Percentiles rank a stretch among this genome's conserved stretches.
These are phyloP conservation scores for Lycium barbarum DNA, from an alignment of 257 asterid species.

Conservation along the genomic window DNA sequence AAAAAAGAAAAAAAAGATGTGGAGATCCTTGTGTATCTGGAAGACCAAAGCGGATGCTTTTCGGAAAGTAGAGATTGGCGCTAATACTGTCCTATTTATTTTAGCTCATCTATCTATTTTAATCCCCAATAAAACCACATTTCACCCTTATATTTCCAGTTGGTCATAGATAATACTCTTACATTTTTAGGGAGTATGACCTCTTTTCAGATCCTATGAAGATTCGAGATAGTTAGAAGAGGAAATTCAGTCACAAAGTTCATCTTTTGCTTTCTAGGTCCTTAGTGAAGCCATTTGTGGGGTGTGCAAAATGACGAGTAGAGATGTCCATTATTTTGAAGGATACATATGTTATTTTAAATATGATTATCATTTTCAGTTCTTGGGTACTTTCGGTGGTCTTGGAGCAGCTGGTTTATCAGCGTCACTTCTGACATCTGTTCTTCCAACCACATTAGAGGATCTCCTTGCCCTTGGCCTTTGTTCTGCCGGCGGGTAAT, in stretches of 20 bases:
- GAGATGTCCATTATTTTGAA: not conserved
- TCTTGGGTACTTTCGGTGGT: constrained; percentile 85
- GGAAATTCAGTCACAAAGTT: constrained; percentile 19
- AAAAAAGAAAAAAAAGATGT: too few species aligned
- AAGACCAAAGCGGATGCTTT: not conserved
- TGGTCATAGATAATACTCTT: not conserved
- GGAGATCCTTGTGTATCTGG: not conserved
- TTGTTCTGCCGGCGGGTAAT: constrained; percentile 99
- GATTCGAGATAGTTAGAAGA: constrained; percentile 12
- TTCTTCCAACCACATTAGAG: constrained; percentile 80
- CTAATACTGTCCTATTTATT: not conserved
- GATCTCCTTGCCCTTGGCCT: constrained; percentile 96
- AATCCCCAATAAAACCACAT: not conserved
- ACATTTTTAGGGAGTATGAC: constrained; percentile 14
- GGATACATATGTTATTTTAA: not conserved
- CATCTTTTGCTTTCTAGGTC: constrained; percentile 21
- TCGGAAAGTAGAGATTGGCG: not conserved
- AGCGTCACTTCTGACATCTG: constrained; percentile 92
- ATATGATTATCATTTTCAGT: constrained; percentile 51
- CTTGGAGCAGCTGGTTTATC: constrained; percentile 95
- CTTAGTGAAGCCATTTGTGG: not conserved
- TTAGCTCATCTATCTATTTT: constrained; percentile 16
- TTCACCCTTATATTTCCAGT: not conserved
- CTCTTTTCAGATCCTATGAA: not conserved
- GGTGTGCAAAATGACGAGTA: not conserved